phyloP scores from a whole-genome alignment of 2,329 filamentous ascomycete species.

The Macrophomina tecta region DNA sequence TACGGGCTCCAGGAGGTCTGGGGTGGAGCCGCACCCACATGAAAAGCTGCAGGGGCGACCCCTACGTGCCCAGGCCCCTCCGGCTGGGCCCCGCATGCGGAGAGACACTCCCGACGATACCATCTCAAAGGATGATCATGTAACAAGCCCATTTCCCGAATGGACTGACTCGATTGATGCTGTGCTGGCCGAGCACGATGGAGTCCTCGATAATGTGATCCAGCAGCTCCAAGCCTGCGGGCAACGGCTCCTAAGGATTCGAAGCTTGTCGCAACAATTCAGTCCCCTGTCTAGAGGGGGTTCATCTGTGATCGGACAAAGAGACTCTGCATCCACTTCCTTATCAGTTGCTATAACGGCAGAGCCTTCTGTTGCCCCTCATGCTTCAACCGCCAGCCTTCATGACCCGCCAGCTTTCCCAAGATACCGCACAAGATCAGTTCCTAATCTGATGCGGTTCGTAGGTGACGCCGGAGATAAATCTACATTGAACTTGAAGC shows the following conservation, averaged over 20 bases:
- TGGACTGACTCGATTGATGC: slow-evolving; percentile 40
- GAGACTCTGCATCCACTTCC: neutral
- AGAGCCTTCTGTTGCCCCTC: slow-evolving; percentile 11
- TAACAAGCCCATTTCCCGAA: slow-evolving; percentile 42
- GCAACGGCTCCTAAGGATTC: slow-evolving; percentile 2
- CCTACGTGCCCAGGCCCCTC: slow-evolving; percentile 22
- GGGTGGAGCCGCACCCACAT: slow-evolving; percentile 6
- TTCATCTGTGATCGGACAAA: slow-evolving; percentile 37
- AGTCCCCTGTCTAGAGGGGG: slow-evolving; percentile 33
- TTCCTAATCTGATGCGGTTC: slow-evolving; percentile 44
- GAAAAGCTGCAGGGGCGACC: slow-evolving; percentile 19
- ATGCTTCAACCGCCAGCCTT: slow-evolving; percentile 33
- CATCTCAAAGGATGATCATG: slow-evolving; percentile 32
- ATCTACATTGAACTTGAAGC: slow-evolving; percentile 41
- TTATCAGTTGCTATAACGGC: slow-evolving; percentile 11
- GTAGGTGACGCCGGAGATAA: slow-evolving; percentile 46
- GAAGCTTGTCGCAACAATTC: slow-evolving; percentile 8
- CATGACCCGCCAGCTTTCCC: slow-evolving; percentile 39
- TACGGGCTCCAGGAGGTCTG: neutral
- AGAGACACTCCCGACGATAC: slow-evolving; percentile 14
- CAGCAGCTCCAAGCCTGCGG: slow-evolving; percentile 41
- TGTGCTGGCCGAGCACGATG: slow-evolving; percentile 49
- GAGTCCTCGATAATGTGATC: slow-evolving; percentile 47
- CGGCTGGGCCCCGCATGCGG: slow-evolving; percentile 12
- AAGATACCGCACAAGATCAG: slow-evolving; percentile 36